Percentiles rank a stretch among this genome's conserved stretches.
Conservation (phyloP, 2,329 filamentous ascomycete genomes). For the Ophiostoma quercus region DNA sequence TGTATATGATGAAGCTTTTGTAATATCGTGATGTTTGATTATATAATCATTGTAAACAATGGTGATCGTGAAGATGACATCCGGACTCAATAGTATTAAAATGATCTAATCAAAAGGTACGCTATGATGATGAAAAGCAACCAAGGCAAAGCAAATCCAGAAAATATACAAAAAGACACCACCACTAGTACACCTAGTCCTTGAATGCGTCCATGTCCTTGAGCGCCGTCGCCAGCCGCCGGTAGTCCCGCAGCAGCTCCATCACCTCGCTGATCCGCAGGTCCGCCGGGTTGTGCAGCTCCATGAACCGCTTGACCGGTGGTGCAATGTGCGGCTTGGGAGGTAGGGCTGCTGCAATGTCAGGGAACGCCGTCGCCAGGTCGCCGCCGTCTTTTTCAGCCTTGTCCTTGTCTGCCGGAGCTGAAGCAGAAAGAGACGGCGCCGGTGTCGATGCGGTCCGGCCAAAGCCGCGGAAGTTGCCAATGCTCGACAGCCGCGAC, state of each 20-base stretch:
- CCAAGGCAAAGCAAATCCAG: background rate
- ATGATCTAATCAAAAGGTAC: background rate
- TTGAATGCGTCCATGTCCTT: slow-evolving; percentile 57
- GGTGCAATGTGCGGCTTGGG: slow-evolving; percentile 52
- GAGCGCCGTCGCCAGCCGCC: slow-evolving; percentile 61
- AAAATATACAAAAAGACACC: background rate
- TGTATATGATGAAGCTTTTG: background rate
- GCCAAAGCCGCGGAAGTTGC: slow-evolving; percentile 70
- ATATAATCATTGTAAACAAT: background rate
- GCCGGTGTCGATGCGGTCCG: slow-evolving; percentile 44
- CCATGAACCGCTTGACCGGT: slow-evolving; percentile 68
- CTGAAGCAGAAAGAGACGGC: slow-evolving; percentile 35
- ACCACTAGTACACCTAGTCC: background rate
- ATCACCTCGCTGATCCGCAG: slow-evolving; percentile 68
- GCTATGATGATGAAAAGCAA: background rate
- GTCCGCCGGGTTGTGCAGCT: slow-evolving; percentile 63
- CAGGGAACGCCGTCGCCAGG: slow-evolving; percentile 55
- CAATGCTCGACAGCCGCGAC: slow-evolving; percentile 68
- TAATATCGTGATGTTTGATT: background rate
- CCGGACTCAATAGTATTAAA: background rate
- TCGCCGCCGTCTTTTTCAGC: slow-evolving; percentile 48
- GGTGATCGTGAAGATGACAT: background rate
- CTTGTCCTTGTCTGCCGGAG: background rate
- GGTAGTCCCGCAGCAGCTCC: slow-evolving; percentile 67
- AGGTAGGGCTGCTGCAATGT: slow-evolving; percentile 51